phyloP scores from a whole-genome alignment of 176 grass and related monocot species.

The Hsuehochloa calcarea region DNA sequence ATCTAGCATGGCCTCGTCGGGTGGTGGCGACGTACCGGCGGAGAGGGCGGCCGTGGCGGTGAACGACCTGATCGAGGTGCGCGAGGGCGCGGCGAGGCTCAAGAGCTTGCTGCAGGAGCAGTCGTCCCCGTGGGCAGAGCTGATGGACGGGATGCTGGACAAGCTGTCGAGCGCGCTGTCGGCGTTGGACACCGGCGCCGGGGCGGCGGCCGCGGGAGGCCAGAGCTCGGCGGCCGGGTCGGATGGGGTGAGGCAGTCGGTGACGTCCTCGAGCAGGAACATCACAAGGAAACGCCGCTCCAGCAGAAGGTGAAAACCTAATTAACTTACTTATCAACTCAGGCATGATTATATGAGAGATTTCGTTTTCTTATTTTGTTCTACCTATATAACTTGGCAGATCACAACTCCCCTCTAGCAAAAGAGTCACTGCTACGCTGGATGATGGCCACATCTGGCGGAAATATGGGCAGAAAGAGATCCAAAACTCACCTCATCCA shows the following conservation, averaged over 20 bases:
- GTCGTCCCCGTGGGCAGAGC: slow-evolving; percentile 3
- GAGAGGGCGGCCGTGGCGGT: slow-evolving; percentile 12
- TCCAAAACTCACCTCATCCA: slow-evolving; percentile 41
- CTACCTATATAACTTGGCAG: slow-evolving; percentile 12
- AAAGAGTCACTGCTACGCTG: slow-evolving; percentile 20
- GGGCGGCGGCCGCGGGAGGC: not conserved
- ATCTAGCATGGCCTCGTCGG: not conserved
- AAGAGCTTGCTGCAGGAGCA: slow-evolving; percentile 24
- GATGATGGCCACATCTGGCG: slow-evolving; percentile 71
- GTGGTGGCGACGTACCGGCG: slow-evolving; percentile 27
- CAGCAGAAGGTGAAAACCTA: slow-evolving; percentile 46
- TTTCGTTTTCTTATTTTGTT: not conserved
- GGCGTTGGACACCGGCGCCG: slow-evolving; percentile 18
- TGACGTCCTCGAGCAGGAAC: slow-evolving; percentile 27
- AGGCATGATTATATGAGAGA: not conserved
- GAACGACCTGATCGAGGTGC: slow-evolving; percentile 40
- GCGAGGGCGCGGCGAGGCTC: slow-evolving; percentile 24
- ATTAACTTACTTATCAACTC: not conserved
- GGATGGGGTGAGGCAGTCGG: slow-evolving; percentile 6
- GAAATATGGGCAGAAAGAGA: slow-evolving; percentile 87
- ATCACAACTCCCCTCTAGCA: slow-evolving; percentile 28
- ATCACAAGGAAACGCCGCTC: slow-evolving; percentile 34
- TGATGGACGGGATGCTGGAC: slow-evolving; percentile 43
- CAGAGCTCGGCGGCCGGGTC: slow-evolving; percentile 19
- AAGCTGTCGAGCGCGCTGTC: slow-evolving; percentile 39